phyloP scores from a whole-genome alignment of 305 asterid genomes.

The Fraxinus sp. region DNA sequence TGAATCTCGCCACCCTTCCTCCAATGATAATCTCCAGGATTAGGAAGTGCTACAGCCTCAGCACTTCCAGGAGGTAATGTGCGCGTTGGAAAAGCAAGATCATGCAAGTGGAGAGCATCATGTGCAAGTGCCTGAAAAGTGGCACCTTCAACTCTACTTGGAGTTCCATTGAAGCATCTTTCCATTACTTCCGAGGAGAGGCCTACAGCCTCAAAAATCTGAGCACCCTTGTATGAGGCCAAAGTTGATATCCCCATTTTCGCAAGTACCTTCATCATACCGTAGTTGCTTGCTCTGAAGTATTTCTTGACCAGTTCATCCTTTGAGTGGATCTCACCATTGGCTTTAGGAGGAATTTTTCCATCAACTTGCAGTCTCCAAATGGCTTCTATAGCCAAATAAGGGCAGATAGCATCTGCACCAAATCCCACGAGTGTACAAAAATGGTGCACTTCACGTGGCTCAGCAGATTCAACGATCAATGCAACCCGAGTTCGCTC shows the following conservation, averaged over 20 bases:
- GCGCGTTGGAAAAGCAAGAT: constrained; percentile 86
- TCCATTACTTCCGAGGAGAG: constrained; percentile 99
- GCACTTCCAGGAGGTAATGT: constrained; percentile 87
- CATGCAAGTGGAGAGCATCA: constrained; percentile 87
- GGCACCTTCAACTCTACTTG: constrained; percentile 99
- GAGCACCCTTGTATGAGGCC: constrained; percentile 99
- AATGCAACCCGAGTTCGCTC: constrained; percentile 92
- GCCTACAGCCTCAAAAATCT: constrained; percentile 99
- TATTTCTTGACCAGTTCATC: constrained; percentile 83
- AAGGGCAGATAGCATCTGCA: constrained; percentile 97
- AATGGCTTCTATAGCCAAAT: constrained; percentile 86
- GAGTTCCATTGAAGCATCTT: constrained; percentile 90
- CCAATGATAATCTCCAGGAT: constrained; percentile 99
- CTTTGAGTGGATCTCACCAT: constrained; percentile 77
- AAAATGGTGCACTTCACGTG: constrained; percentile 98
- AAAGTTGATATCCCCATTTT: constrained; percentile 99
- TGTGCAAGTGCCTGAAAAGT: constrained; percentile 88
- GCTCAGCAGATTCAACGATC: constrained; percentile 94
- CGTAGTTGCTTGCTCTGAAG: constrained; percentile 84
- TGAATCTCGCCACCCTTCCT: constrained; percentile 97
- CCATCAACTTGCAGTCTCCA: constrained; percentile 97
- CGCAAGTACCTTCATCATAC: constrained; percentile 98
- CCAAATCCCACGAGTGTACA: constrained; percentile 98
- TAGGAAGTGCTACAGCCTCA: constrained; percentile 93
- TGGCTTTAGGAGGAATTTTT: constrained; percentile 82